Conservation (phyloP, 2,329 filamentous ascomycete genomes). For the Neophaeococcomyces aloes region DNA sequence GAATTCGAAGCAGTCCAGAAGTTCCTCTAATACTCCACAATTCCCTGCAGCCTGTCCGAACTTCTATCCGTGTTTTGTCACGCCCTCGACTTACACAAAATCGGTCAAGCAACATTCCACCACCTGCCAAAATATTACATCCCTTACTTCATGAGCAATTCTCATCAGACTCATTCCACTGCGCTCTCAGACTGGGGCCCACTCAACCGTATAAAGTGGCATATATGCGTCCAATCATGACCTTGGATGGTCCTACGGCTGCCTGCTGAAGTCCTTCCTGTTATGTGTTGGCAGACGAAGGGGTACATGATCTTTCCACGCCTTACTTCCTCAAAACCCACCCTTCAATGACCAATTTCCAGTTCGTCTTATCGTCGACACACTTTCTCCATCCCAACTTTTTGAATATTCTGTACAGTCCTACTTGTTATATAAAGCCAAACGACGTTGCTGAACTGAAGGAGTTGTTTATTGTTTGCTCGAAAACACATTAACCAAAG, state of each 20-base stretch:
- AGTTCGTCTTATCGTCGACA: constrained; percentile 12
- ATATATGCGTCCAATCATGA: constrained; percentile 16
- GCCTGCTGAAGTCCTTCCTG: constrained; percentile 24
- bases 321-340: constrained; percentile 17
- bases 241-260: constrained; percentile 23
- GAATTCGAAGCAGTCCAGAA: constrained; percentile 7
- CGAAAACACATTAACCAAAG: neutral
- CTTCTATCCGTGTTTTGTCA: constrained; percentile 6
- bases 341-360: constrained; percentile 17
- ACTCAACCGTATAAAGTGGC: constrained; percentile 8
- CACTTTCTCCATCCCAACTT: constrained; percentile 18
- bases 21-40: constrained; percentile 7
- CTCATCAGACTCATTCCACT: constrained; percentile 12
- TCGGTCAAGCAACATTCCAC: constrained; percentile 21
- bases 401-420: constrained; percentile 8
- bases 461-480: neutral
- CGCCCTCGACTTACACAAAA: constrained; percentile 18
- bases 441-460: constrained; percentile 1
- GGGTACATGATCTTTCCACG: constrained; percentile 19
- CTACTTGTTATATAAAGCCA: constrained; percentile 3
- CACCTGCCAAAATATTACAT: constrained; percentile 24
- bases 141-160: constrained; percentile 22
- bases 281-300: constrained; percentile 22
- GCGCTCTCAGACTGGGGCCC: constrained; percentile 11
- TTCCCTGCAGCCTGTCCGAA: constrained; percentile 7